Percentiles rank a stretch among this genome's conserved stretches.
Evolutionary conservation across 306 rosid species (phyloP).

Genomic region (Begonia masoniana): DNA sequence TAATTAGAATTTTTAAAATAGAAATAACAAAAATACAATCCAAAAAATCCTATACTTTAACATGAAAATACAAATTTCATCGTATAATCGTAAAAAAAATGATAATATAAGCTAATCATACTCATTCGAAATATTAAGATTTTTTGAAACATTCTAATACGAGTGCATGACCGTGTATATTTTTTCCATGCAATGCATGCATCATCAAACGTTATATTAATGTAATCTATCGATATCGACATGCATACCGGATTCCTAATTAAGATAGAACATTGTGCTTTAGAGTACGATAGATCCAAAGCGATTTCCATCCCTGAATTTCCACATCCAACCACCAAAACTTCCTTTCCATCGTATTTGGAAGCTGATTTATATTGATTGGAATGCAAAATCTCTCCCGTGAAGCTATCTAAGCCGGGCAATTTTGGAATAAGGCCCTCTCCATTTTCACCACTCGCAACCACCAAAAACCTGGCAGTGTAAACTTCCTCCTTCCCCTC

Average conservation of each 20-base stretch:
- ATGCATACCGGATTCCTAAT: conserved; percentile 30
- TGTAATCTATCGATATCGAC: not conserved
- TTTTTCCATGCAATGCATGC: too few species aligned
- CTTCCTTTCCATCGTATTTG: conserved; percentile 4
- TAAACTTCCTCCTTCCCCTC: conserved; percentile 5
- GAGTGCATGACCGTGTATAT: too few species aligned
- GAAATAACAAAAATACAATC: too few species aligned
- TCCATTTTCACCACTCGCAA: conserved; percentile 21
- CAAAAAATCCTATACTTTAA: too few species aligned
- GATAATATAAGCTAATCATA: too few species aligned
- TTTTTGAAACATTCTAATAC: too few species aligned
- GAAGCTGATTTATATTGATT: conserved; percentile 3
- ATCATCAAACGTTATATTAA: too few species aligned
- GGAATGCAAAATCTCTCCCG: conserved; percentile 12
- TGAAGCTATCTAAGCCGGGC: conserved; percentile 12
- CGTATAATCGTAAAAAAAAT: too few species aligned
- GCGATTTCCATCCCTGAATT: conserved; percentile 27
- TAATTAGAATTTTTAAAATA: too few species aligned
- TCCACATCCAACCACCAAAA: conserved; percentile 24
- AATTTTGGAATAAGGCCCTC: conserved; percentile 5
- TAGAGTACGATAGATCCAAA: conserved; percentile 6
- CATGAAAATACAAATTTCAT: too few species aligned
- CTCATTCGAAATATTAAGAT: too few species aligned
- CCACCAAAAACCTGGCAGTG: conserved; percentile 10
- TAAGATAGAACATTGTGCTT: conserved; percentile 11